These are phyloP conservation scores for Xylaria castorea DNA, from an alignment of 495 filamentous ascomycete species.

Conservation along the genomic window DNA sequence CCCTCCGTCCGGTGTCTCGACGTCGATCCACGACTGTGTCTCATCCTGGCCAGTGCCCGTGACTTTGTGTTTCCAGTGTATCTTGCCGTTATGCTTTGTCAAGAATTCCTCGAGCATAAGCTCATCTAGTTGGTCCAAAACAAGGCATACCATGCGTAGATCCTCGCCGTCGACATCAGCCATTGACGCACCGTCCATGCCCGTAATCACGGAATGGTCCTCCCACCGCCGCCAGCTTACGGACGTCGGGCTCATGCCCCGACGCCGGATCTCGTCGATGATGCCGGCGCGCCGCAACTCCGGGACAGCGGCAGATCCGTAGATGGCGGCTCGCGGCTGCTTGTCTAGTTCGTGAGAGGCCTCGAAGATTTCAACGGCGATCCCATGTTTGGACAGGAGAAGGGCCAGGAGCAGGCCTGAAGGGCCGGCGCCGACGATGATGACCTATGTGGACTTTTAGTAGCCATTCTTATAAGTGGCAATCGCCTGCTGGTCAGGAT, in stretches of 20 bases:
- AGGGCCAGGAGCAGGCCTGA: slow-evolving; percentile 63
- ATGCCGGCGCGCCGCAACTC: slow-evolving; percentile 63
- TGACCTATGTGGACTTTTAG: slow-evolving; percentile 33
- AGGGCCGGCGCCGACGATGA: slow-evolving; percentile 63
- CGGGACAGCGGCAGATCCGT: slow-evolving; percentile 58
- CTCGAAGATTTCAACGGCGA: slow-evolving; percentile 61
- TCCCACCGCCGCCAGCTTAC: slow-evolving; percentile 60
- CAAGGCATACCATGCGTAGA: slow-evolving; percentile 46
- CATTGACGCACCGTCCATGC: slow-evolving; percentile 40
- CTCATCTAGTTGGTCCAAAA: slow-evolving; percentile 47
- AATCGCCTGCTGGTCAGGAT: neutral
- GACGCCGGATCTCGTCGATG: slow-evolving; percentile 56
- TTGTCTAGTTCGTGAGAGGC: slow-evolving; percentile 55
- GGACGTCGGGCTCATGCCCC: slow-evolving; percentile 56
- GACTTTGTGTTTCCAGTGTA: slow-evolving; percentile 59
- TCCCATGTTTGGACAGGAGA: slow-evolving; percentile 60
- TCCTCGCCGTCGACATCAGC: slow-evolving; percentile 44
- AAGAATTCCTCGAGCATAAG: slow-evolving; percentile 57
- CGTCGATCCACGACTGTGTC: slow-evolving; percentile 55
- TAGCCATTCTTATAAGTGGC: slow-evolving; percentile 1
- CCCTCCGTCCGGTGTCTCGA: slow-evolving; percentile 51
- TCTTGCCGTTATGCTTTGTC: slow-evolving; percentile 47
- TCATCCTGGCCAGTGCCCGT: slow-evolving; percentile 57
- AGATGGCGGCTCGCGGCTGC: slow-evolving; percentile 63
- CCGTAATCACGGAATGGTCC: slow-evolving; percentile 42